Evolutionary conservation across 352 stramenopile species (phyloP).

Genomic region (Phytopythium kandeliae): DNA sequence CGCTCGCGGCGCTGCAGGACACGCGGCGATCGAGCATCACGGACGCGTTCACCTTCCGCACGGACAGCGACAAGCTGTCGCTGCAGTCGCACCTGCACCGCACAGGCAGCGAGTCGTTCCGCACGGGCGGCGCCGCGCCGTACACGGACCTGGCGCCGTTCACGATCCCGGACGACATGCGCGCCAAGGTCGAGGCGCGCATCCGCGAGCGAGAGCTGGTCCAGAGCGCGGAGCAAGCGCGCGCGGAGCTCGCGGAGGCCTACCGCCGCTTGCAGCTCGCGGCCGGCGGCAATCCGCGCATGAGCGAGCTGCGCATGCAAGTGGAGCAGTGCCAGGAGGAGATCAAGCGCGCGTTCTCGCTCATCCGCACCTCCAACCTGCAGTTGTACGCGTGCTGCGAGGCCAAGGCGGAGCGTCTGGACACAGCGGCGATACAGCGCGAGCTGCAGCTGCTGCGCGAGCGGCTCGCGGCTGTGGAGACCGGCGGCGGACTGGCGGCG

Average conservation of each 20-base stretch:
- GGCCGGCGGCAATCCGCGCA: conserved; percentile 35
- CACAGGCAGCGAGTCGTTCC: conserved; percentile 12
- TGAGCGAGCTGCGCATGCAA: conserved; percentile 53
- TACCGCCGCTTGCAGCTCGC: conserved; percentile 57
- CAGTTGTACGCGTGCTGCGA: conserved; percentile 62
- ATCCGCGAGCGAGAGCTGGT: conserved; percentile 49
- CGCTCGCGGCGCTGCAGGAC: conserved; percentile 41
- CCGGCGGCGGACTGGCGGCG: not conserved
- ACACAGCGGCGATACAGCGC: conserved; percentile 35
- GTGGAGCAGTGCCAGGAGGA: conserved; percentile 65
- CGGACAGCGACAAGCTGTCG: conserved; percentile 45
- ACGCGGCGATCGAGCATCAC: conserved; percentile 9
- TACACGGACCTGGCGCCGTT: conserved; percentile 71
- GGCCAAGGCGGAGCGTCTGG: conserved; percentile 50
- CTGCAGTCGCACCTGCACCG: conserved; percentile 41
- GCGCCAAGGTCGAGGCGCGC: conserved; percentile 59
- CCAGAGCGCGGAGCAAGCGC: conserved; percentile 35
- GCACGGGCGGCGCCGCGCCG: conserved; percentile 15
- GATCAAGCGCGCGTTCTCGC: conserved; percentile 56
- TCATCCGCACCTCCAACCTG: conserved; percentile 60
- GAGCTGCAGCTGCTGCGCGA: conserved; percentile 44
- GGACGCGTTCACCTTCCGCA: conserved; percentile 42
- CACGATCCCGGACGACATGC: conserved; percentile 78
- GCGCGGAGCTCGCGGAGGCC: conserved; percentile 44
- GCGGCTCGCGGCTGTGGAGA: conserved; percentile 15